Conservation (phyloP, 2,329 filamentous ascomycete genomes). For the Colletotrichum cordylinicola region DNA sequence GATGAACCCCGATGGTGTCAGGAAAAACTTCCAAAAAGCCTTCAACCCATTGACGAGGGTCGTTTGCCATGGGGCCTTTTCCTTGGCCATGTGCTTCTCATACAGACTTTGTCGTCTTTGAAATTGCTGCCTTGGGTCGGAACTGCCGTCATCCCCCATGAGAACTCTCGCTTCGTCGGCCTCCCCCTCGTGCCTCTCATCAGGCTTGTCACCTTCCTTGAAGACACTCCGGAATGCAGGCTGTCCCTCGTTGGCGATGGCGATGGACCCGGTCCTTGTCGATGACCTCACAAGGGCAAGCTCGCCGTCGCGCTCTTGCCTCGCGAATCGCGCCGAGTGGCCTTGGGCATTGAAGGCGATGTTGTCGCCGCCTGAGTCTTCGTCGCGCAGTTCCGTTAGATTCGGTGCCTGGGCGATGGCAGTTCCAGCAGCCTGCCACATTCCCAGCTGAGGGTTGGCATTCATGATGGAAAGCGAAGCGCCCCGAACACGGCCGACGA, state of each 20-base stretch:
- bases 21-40: constrained; percentile 34
- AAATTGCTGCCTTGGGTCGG: not conserved
- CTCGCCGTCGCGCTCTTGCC: constrained; percentile 27
- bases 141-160: not conserved
- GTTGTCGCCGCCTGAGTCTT: constrained; percentile 29
- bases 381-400: constrained; percentile 31
- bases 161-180: not conserved
- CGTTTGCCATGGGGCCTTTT: constrained; percentile 28
- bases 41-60: constrained; percentile 29
- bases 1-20: constrained; percentile 30
- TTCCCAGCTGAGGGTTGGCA: constrained; percentile 32
- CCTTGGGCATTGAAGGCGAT: constrained; percentile 33
- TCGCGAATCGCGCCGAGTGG: constrained; percentile 30
- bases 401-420: constrained; percentile 35
- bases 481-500: constrained; percentile 29
- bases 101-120: constrained; percentile 25
- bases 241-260: not conserved
- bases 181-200: not conserved
- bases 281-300: constrained; percentile 26
- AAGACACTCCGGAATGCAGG: not conserved
- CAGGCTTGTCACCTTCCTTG: not conserved
- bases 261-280: constrained; percentile 21
- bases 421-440: constrained; percentile 35
- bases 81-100: constrained; percentile 25
- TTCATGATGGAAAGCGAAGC: constrained; percentile 32